Evolutionary conservation across 2,329 filamentous ascomycete species (phyloP).

Genomic region (Clarireedia homoeocarpa): DNA sequence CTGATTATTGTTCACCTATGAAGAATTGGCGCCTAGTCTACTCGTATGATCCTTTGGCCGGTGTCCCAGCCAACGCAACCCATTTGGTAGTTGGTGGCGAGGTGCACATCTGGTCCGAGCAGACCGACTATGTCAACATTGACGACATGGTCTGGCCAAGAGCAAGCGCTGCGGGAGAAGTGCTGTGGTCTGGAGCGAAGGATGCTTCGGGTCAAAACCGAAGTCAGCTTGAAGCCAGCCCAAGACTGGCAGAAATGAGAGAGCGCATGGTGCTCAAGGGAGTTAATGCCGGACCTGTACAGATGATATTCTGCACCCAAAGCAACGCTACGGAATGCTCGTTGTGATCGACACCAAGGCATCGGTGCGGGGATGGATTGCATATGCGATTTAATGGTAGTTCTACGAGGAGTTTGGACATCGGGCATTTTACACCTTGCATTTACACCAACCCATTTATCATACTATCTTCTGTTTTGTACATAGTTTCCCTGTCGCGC

Average conservation of each 20-base stretch:
- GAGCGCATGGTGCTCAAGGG: constrained; percentile 54
- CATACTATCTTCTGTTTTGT: too few relatives aligned
- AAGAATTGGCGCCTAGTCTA: constrained; percentile 82
- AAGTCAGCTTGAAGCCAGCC: constrained; percentile 61
- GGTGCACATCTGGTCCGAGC: constrained; percentile 73
- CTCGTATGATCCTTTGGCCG: constrained; percentile 64
- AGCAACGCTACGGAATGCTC: constrained; percentile 43
- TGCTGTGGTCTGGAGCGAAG: constrained; percentile 68
- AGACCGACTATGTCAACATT: constrained; percentile 68
- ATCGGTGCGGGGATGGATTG: too few relatives aligned
- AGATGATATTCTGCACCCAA: constrained; percentile 68
- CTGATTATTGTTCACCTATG: constrained; percentile 71
- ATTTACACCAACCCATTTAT: too few relatives aligned
- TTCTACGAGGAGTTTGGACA: neutral
- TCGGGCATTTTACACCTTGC: too few relatives aligned
- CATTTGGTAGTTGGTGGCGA: constrained; percentile 74
- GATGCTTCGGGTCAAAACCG: constrained; percentile 61
- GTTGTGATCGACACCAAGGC: constrained; percentile 9
- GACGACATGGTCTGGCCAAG: constrained; percentile 75
- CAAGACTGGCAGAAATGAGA: constrained; percentile 65
- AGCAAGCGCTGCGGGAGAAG: constrained; percentile 64
- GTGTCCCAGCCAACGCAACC: constrained; percentile 52
- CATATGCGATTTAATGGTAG: neutral
- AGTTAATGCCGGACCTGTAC: constrained; percentile 55
- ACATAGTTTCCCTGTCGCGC: too few relatives aligned